These are phyloP conservation scores for Mortierella polycephala DNA, from an alignment of 371 early-diverging fungal species.

Conservation along the genomic window DNA sequence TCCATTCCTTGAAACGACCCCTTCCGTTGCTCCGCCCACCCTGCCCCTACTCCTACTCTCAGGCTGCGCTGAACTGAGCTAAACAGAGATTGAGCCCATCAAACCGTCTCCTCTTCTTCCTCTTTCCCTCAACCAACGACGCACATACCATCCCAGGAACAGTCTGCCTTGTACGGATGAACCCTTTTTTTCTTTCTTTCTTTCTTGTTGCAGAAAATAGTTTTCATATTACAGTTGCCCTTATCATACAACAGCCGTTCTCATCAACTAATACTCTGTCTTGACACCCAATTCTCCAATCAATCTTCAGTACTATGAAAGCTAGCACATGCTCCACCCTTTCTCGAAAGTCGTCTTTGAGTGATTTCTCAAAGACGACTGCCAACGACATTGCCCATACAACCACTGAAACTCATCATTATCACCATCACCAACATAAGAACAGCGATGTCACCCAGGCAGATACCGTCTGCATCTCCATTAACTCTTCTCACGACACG, in stretches of 20 bases:
- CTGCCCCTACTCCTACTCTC: background rate
- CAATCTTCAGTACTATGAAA: background rate
- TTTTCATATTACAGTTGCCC: background rate
- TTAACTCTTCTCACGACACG: background rate
- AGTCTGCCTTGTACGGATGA: background rate
- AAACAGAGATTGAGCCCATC: background rate
- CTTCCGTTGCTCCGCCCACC: conserved; percentile 1
- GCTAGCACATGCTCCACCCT: conserved; percentile 7
- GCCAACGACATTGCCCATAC: conserved; percentile 14
- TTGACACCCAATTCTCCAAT: background rate
- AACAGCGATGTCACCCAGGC: conserved; percentile 4
- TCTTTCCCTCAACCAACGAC: background rate
- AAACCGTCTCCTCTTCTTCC: background rate
- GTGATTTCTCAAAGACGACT: conserved; percentile 25
- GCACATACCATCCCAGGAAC: background rate
- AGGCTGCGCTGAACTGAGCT: background rate
- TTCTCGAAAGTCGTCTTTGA: conserved; percentile 27
- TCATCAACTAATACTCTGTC: background rate
- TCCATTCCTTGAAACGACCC: background rate
- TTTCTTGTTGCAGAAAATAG: too few relatives aligned
- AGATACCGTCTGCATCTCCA: conserved; percentile 3
- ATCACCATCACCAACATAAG: conserved; percentile 11
- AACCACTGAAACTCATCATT: conserved; percentile 10
- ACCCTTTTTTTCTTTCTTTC: too few relatives aligned
- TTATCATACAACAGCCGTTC: background rate